Percentiles rank a stretch among this genome's conserved stretches.
These are phyloP conservation scores for Tarenaya hassleriana DNA, from an alignment of 345 rosid species.

Conservation along the genomic window DNA sequence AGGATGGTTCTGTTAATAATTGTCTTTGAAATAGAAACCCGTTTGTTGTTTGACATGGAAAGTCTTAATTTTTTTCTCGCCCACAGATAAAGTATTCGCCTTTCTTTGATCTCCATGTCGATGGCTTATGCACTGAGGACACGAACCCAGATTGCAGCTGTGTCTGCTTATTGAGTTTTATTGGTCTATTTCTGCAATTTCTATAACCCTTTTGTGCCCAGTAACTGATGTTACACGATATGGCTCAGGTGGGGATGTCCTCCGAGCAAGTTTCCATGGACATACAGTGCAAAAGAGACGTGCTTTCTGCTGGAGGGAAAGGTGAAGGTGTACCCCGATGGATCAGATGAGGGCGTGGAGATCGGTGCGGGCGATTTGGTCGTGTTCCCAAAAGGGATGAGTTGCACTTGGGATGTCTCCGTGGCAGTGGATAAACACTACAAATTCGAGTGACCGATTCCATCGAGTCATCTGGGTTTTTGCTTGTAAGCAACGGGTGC, in stretches of 20 bases:
- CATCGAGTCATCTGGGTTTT: no score
- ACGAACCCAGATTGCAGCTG: not conserved
- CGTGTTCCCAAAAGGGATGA: slow-evolving; percentile 84
- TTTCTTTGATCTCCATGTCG: not conserved
- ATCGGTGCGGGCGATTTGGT: slow-evolving; percentile 77
- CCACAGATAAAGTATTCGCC: slow-evolving; percentile 3
- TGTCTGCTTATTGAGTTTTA: not conserved
- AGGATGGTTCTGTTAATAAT: not conserved
- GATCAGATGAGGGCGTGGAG: slow-evolving; percentile 58
- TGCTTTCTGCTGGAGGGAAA: slow-evolving; percentile 69
- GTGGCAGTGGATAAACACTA: slow-evolving; percentile 85
- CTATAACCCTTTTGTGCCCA: not conserved
- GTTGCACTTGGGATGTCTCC: slow-evolving; percentile 92
- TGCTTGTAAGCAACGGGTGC: no score
- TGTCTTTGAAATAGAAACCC: not conserved
- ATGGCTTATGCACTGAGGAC: no score
- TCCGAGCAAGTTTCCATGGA: slow-evolving; percentile 94
- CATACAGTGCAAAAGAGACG: slow-evolving; percentile 65
- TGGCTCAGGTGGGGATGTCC: slow-evolving; percentile 81
- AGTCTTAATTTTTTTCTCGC: not conserved
- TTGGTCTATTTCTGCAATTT: not conserved
- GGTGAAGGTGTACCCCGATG: slow-evolving; percentile 76
- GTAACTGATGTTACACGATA: no score
- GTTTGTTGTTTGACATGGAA: not conserved
- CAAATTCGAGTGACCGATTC: slow-evolving; percentile 45